Percentiles rank a stretch among this genome's conserved stretches.
Conservation (phyloP, 1,284 basidiomycete species). For the Ceratobasidium sp. region DNA sequence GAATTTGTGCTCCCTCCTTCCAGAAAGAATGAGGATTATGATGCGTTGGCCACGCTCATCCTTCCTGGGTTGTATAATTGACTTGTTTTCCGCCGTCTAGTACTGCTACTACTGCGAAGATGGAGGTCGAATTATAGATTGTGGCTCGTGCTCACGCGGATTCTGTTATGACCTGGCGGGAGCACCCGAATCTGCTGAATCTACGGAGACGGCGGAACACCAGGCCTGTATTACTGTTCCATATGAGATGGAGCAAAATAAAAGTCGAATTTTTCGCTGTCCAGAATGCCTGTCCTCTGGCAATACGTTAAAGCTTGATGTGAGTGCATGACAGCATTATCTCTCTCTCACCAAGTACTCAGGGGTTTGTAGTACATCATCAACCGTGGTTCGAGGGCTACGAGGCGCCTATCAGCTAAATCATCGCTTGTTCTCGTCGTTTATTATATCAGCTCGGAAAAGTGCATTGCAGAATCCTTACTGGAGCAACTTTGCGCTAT, state of each 20-base stretch:
- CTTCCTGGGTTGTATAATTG: not conserved
- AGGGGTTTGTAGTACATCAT: slow-evolving; percentile 8
- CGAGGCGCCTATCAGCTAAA: not conserved
- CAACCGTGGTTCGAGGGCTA: slow-evolving; percentile 4
- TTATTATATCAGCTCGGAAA: not conserved
- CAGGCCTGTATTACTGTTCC: not conserved
- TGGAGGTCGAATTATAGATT: not conserved
- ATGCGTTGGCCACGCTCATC: no score
- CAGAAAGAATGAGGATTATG: no score
- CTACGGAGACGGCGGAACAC: not conserved
- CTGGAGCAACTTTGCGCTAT: not conserved
- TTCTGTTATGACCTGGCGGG: slow-evolving; percentile 2
- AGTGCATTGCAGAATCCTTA: not conserved
- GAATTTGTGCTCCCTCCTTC: no score
- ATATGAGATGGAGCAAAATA: not conserved
- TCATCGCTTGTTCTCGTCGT: slow-evolving; percentile 10
- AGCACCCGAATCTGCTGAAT: no score
- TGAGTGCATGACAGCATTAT: not conserved
- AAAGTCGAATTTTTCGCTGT: not conserved
- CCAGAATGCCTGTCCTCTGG: slow-evolving; percentile 5
- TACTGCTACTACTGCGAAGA: slow-evolving; percentile 27
- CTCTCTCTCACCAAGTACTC: not conserved
- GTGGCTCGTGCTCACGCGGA: not conserved
- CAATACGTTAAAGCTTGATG: not conserved
- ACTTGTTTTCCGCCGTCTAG: not conserved